Base-by-base conservation (phyloP, 768 basidiomycete species). In the Dioszegia aurantiaca region DNA sequence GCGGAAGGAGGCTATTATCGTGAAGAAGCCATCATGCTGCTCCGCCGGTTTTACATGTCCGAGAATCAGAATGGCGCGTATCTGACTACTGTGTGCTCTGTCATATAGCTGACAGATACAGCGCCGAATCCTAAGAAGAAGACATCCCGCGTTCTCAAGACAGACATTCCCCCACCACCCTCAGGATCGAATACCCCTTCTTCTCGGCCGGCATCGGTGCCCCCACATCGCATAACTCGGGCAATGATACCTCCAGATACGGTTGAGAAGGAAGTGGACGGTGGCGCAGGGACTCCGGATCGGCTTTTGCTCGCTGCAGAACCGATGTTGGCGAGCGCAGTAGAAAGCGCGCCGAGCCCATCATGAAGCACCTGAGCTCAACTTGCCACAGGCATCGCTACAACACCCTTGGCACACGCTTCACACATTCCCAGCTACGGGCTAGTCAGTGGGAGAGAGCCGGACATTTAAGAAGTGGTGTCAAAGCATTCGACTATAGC, bases 61-160 rank as follows among this genome's bases (percentile, higher is more conserved):
- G 9, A 10, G n/a, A 4, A 63, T 70, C 43, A n/a, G n/a, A n/a
- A n/a, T n/a, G n/a, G n/a, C n/a, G n/a, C n/a, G n/a, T n/a, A n/a
- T n/a, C n/a, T n/a, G n/a, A n/a, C n/a, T n/a, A n/a, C n/a, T n/a
- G n/a, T n/a, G n/a, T 12, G 44, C 17, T 31, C 19, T 36, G 10
- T 5, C 28, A 14, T 19, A 44, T 30, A 19, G 40, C 63, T 56
- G 60, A 40, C 51, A 24, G 9, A 1, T 59, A 21, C 40, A 98
- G 94, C 94, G 2, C 94, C 94, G 2, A 80, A 83, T 23, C 94
- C 94, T n/a, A 87, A 85, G 73, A 87, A 86, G 30, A 98, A 98
- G 73, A 80, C 82, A 2, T 88, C 88, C 59, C 83, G 94, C 23
- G 81, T 89, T 1, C 80, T 97, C 56, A 97, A 93, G 77, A 89